phyloP scores from a whole-genome alignment of 331 rosid genomes.

The Spiraea crenata region DNA sequence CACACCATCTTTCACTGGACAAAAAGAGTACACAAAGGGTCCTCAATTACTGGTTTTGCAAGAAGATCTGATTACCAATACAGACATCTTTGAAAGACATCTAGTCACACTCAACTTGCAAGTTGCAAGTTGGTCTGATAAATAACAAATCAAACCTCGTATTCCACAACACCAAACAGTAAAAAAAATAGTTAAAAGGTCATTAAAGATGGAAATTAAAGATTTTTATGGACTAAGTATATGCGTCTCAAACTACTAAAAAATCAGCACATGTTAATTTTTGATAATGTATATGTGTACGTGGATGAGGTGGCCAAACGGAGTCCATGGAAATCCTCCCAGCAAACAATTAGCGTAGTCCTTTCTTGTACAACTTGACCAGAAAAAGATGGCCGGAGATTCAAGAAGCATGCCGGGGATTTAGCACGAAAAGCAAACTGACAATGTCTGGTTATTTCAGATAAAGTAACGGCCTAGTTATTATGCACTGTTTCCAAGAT shows the following conservation, averaged over 20 bases:
- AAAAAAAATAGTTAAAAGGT: not conserved
- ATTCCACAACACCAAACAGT: not conserved
- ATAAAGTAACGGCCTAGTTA: not conserved
- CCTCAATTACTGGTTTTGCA: constrained; percentile 16
- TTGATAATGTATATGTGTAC: no score
- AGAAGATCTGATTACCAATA: not conserved
- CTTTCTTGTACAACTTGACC: constrained; percentile 9
- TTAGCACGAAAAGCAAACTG: constrained; percentile 12
- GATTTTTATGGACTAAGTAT: no score
- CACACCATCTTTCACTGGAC: not conserved
- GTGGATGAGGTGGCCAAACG: no score
- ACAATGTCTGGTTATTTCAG: constrained; percentile 12
- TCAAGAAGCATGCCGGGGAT: constrained; percentile 21
- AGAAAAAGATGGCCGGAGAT: constrained; percentile 19
- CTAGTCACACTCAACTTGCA: not conserved
- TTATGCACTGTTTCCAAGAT: constrained; percentile 10
- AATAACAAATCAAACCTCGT: not conserved
- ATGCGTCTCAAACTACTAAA: no score
- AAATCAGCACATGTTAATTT: no score
- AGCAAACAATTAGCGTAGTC: no score
- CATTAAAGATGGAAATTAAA: not conserved
- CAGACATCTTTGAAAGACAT: no score
- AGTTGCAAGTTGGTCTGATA: constrained; percentile 1
- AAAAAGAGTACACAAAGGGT: constrained; percentile 8
- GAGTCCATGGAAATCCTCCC: not conserved